phyloP scores from a whole-genome alignment of 78 protist species.

The Dictyostelium purpureum region DNA sequence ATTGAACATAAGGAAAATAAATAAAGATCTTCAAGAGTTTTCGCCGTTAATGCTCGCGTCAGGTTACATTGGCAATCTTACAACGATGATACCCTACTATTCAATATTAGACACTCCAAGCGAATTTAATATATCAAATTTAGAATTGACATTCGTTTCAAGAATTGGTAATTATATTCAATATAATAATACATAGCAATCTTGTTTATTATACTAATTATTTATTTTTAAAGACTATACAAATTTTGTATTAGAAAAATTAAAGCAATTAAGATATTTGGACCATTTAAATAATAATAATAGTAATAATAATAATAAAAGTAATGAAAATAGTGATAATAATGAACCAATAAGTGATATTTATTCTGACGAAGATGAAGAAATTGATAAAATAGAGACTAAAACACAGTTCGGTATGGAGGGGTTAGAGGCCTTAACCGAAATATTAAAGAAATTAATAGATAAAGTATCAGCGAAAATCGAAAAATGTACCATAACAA shows the following conservation, averaged over 20 bases:
- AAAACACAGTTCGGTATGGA: not conserved
- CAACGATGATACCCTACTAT: slow-evolving; percentile 33
- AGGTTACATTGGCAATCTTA: slow-evolving; percentile 29
- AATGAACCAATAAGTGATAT: not conserved
- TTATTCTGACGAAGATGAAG: slow-evolving; percentile 74
- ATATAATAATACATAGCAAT: not conserved
- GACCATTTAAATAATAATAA: not conserved
- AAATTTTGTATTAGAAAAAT: slow-evolving; percentile 1
- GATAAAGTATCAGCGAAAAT: slow-evolving; percentile 41
- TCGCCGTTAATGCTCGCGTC: slow-evolving; percentile 26
- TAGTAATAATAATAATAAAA: not conserved
- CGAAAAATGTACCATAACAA: slow-evolving; percentile 30
- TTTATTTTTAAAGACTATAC: slow-evolving; percentile 35
- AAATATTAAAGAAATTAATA: slow-evolving; percentile 37
- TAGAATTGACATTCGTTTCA: slow-evolving; percentile 52
- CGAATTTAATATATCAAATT: slow-evolving; percentile 36
- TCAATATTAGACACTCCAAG: slow-evolving; percentile 29
- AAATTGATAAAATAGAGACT: slow-evolving; percentile 27
- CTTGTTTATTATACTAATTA: not conserved
- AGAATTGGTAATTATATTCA: not conserved
- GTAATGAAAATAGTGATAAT: not conserved
- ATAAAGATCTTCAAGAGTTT: not conserved
- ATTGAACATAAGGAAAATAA: slow-evolving; percentile 18
- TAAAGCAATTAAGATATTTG: slow-evolving; percentile 12
- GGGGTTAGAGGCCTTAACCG: slow-evolving; percentile 53